These are phyloP conservation scores for Blastobotrys robertii DNA, from an alignment of 805 yeast species.

Conservation along the genomic window DNA sequence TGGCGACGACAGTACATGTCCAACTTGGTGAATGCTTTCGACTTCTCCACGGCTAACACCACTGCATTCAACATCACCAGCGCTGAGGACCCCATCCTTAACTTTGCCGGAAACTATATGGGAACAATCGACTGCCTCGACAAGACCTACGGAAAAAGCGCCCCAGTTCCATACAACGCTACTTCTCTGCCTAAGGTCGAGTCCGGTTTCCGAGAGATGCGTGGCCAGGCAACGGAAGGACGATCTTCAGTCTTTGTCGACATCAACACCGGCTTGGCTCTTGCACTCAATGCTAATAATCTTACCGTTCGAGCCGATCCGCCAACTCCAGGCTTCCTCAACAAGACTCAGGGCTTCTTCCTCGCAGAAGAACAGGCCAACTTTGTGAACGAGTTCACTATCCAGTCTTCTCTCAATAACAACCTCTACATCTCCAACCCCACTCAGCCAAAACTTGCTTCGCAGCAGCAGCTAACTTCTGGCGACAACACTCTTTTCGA, in stretches of 20 bases:
- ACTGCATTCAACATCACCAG: conserved; percentile 9
- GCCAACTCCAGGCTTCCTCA: background rate
- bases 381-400: background rate
- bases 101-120: conserved; percentile 3
- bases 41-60: conserved; percentile 13
- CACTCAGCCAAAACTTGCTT: background rate
- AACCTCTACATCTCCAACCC: background rate
- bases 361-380: background rate
- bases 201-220: conserved; percentile 13
- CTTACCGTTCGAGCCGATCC: background rate
- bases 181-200: conserved; percentile 13
- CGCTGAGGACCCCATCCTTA: conserved; percentile 6
- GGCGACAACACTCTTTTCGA: background rate
- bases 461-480: background rate
- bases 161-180: conserved; percentile 14
- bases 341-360: background rate
- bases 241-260: conserved; percentile 12
- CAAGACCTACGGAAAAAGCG: conserved; percentile 6
- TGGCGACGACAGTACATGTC: conserved; percentile 21
- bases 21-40: conserved; percentile 15
- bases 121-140: conserved; percentile 7
- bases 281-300: background rate
- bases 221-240: conserved; percentile 19
- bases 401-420: background rate
- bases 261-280: background rate